Conservation (phyloP, 2,329 filamentous ascomycete species). For the Boeremia lycopersici region DNA sequence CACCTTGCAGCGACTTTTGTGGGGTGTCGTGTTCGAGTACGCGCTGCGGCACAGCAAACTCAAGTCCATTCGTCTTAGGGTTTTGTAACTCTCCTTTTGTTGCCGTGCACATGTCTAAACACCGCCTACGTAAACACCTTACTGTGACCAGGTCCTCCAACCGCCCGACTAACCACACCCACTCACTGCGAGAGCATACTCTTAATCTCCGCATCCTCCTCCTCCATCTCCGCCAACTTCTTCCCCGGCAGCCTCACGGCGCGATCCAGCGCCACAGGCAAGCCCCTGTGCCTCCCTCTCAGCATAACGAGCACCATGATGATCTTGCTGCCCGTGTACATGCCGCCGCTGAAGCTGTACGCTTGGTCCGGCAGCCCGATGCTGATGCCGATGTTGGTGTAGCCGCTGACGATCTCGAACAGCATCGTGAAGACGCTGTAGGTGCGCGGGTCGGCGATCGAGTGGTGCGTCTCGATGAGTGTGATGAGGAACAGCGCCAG, state of each 20-base stretch:
- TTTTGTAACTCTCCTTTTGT: too few relatives aligned
- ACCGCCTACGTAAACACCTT: too few relatives aligned
- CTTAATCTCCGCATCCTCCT: constrained; percentile 29
- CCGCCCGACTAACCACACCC: neutral
- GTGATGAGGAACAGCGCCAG: constrained; percentile 31
- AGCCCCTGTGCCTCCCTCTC: constrained; percentile 26
- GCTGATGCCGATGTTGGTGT: constrained; percentile 30
- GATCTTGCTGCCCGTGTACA: constrained; percentile 30
- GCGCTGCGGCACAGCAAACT: too few relatives aligned
- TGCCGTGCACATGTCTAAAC: too few relatives aligned
- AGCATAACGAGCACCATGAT: constrained; percentile 29
- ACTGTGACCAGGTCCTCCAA: neutral
- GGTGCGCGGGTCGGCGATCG: constrained; percentile 25
- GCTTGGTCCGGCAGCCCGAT: constrained; percentile 28
- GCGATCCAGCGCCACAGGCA: constrained; percentile 30
- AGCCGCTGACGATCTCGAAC: constrained; percentile 31
- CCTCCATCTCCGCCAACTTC: constrained; percentile 25
- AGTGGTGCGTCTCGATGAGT: constrained; percentile 30
- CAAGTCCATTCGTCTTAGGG: too few relatives aligned
- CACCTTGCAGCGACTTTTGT: too few relatives aligned
- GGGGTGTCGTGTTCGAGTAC: too few relatives aligned
- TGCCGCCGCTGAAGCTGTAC: constrained; percentile 29
- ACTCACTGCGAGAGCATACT: constrained; percentile 21
- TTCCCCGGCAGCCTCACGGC: constrained; percentile 28
- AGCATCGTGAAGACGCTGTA: constrained; percentile 31